Percentiles rank a stretch among this genome's conserved stretches.
These are phyloP conservation scores for Alternaria hordeiaustralica DNA, from an alignment of 2,329 filamentous ascomycete species.

Conservation along the genomic window DNA sequence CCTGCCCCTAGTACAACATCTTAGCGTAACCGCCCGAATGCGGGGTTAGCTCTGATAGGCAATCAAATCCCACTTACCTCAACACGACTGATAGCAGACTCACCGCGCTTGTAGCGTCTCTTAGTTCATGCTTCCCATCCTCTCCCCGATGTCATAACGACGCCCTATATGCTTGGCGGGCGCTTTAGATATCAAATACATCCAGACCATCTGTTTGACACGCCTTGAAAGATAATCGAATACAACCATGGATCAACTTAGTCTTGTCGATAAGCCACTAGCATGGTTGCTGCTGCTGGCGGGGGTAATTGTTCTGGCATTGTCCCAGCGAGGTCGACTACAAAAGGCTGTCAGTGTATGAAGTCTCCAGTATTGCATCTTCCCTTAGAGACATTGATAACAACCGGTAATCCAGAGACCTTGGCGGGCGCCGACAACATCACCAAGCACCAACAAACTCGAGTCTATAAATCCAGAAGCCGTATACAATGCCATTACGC, in stretches of 20 bases:
- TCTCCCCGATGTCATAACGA: not conserved
- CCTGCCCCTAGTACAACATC: not conserved
- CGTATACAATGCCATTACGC: conserved; percentile 52
- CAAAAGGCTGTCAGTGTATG: not conserved
- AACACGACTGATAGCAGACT: not conserved
- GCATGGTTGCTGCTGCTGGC: not conserved
- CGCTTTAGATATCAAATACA: not conserved
- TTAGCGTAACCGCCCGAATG: conserved; percentile 9
- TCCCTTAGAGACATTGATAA: not conserved
- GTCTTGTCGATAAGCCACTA: not conserved
- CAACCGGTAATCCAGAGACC: not conserved
- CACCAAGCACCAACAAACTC: not conserved
- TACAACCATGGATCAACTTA: not conserved
- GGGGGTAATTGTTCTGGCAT: not conserved
- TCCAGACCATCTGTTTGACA: not conserved
- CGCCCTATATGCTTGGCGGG: not conserved
- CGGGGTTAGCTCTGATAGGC: conserved; percentile 12
- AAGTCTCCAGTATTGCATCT: not conserved
- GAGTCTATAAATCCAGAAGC: conserved; percentile 24
- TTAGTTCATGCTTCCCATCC: not conserved
- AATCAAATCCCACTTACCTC: conserved; percentile 1
- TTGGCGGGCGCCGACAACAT: not conserved
- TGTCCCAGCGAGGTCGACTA: not conserved
- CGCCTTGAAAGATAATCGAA: not conserved
- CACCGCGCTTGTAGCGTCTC: conserved; percentile 2